A percentile compares a stretch with the other conserved stretches of the same genome.
phyloP scores from a whole-genome alignment of 768 basidiomycete genomes.

The Cystobasidiopsis lactophilus region DNA sequence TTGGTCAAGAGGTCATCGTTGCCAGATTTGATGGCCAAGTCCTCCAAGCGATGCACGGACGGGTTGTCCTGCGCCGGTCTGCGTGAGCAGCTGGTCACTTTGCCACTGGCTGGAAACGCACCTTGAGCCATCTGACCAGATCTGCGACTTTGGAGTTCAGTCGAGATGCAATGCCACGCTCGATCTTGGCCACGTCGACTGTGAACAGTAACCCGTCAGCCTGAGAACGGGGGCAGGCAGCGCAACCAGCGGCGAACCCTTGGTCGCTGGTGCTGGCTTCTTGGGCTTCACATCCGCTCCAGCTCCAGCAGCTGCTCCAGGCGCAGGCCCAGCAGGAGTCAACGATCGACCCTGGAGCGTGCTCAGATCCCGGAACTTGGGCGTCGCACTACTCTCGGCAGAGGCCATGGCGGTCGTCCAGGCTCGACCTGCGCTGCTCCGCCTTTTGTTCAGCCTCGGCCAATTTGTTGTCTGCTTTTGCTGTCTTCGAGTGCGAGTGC shows the following conservation, averaged over 20 bases:
- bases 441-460: too few species aligned
- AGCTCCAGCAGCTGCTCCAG: neutral
- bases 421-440: too few species aligned
- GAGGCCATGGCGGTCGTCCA: too few species aligned
- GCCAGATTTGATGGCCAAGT: conserved; percentile 58
- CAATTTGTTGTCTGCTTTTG: too few species aligned
- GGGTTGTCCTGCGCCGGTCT: neutral
- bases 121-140: neutral
- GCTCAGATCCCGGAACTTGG: too few species aligned
- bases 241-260: neutral
- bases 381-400: too few species aligned
- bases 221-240: neutral
- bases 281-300: neutral
- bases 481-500: too few species aligned
- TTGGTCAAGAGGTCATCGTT: conserved; percentile 52
- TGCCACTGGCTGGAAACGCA: neutral
- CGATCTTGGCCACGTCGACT: neutral
- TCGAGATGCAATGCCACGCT: neutral
- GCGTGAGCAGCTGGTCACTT: neutral
- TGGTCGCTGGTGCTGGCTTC: too few species aligned
- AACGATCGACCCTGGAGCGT: too few species aligned
- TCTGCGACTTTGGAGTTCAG: neutral
- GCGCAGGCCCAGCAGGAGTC: neutral
- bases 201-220: neutral
- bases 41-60: conserved; percentile 38